Percentiles rank a stretch among this genome's conserved stretches.
Conservation (phyloP, 78 protist species). For the Dictyostelium capitatum region DNA sequence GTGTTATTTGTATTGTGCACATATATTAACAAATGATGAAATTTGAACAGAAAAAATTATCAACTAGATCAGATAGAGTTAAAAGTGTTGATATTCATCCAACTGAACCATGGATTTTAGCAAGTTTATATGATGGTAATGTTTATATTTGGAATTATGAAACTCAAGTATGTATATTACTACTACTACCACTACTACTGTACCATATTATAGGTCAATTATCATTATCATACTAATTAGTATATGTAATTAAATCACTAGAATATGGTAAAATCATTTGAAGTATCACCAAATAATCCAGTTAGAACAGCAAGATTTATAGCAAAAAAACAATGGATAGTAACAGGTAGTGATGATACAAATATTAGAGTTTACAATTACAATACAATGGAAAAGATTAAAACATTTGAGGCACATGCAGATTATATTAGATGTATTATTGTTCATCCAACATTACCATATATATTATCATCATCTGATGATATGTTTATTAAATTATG, state of each 20-base stretch:
- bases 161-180: conserved; percentile 84
- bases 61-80: conserved; percentile 97
- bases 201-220: no score
- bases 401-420: conserved; percentile 96
- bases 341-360: conserved; percentile 96
- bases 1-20: background rate
- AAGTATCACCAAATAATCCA: conserved; percentile 87
- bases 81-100: conserved; percentile 99
- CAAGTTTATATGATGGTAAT: conserved; percentile 96
- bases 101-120: conserved; percentile 97
- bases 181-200: no score
- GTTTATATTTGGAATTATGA: conserved; percentile 96
- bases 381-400: conserved; percentile 98
- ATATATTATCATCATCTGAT: conserved; percentile 95
- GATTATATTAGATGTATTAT: conserved; percentile 98
- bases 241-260: conserved; percentile 15
- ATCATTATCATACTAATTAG: background rate
- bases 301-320: conserved; percentile 96
- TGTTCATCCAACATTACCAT: conserved; percentile 98
- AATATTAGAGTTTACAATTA: conserved; percentile 95
- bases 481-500: conserved; percentile 98
- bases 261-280: conserved; percentile 96
- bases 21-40: background rate
- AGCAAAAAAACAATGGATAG: conserved; percentile 98
- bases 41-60: conserved; percentile 86